Evolutionary conservation across 257 asterid species (phyloP).

Genomic region (Primulina eburnea): DNA sequence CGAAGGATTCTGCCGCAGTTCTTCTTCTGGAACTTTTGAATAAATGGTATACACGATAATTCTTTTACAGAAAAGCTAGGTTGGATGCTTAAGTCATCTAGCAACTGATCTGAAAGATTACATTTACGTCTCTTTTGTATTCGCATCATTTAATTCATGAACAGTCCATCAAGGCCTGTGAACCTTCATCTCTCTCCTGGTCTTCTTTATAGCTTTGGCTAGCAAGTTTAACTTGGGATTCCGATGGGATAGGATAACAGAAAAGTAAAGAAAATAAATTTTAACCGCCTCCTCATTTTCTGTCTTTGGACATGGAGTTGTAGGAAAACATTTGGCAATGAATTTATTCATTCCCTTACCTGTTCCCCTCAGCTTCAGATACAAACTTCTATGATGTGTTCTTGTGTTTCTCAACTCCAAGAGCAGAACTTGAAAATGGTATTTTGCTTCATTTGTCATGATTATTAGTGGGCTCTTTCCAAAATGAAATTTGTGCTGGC

Average conservation of each 20-base stretch:
- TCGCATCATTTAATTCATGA: neutral
- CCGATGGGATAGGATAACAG: too few species aligned
- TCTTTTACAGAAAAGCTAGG: neutral
- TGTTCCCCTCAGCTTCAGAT: too few species aligned
- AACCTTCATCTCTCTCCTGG: neutral
- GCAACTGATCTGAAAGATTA: neutral
- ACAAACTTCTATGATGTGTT: too few species aligned
- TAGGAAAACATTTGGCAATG: neutral
- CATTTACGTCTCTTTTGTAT: neutral
- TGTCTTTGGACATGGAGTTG: neutral
- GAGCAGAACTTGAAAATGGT: too few species aligned
- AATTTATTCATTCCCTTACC: neutral
- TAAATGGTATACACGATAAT: constrained; percentile 52
- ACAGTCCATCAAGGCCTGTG: neutral
- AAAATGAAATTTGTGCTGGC: too few species aligned
- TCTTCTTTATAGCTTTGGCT: neutral
- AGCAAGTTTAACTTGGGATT: neutral
- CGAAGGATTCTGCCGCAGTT: constrained; percentile 92
- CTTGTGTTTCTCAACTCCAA: too few species aligned
- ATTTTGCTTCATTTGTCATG: too few species aligned
- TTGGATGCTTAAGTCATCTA: too few species aligned
- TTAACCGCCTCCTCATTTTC: neutral
- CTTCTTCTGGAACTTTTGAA: constrained; percentile 77
- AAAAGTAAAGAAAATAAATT: neutral
- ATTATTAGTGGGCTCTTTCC: too few species aligned